A percentile compares a stretch with the other conserved stretches of the same genome.
Evolutionary conservation across 352 stramenopile genomes (phyloP).

Genomic region (Halophytophthora polymorphica): DNA sequence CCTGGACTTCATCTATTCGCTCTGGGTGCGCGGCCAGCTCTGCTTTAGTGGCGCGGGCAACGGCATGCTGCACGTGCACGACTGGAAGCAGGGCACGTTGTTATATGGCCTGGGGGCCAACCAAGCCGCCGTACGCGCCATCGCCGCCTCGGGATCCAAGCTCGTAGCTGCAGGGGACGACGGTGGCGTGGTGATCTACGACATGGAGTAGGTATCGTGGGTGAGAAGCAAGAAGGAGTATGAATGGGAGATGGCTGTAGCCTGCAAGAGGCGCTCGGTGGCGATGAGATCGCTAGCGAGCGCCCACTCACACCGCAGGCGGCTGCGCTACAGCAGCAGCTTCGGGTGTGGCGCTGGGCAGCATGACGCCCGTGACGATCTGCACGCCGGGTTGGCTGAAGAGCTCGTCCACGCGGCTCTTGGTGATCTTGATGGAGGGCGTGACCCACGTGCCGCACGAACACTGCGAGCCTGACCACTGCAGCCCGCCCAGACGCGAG

Average conservation of each 20-base stretch:
- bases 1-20: constrained; percentile 87
- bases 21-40: constrained; percentile 57
- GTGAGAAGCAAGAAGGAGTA: not conserved
- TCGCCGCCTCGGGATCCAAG: constrained; percentile 41
- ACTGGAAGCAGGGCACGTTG: constrained; percentile 63
- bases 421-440: constrained; percentile 79
- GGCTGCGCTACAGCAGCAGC: no score
- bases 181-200: constrained; percentile 76
- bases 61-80: constrained; percentile 83
- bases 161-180: constrained; percentile 81
- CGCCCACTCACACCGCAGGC: no score
- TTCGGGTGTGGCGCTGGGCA: constrained; percentile 3
- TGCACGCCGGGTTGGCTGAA: constrained; percentile 20
- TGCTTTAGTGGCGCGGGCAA: constrained; percentile 84
- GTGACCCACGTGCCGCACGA: constrained; percentile 84
- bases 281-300: no score
- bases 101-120: constrained; percentile 85
- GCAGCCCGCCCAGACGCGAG: constrained; percentile 60
- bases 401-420: constrained; percentile 65
- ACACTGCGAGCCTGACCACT: constrained; percentile 79
- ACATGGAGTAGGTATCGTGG: constrained; percentile 38
- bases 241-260: not conserved
- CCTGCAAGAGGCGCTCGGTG: no score
- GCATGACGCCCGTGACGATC: constrained; percentile 32
- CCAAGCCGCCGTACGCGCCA: constrained; percentile 69